Percentiles rank a stretch among this genome's conserved stretches.
Conservation (phyloP, 495 filamentous ascomycete species). For the Mytilinidion resinicola region DNA sequence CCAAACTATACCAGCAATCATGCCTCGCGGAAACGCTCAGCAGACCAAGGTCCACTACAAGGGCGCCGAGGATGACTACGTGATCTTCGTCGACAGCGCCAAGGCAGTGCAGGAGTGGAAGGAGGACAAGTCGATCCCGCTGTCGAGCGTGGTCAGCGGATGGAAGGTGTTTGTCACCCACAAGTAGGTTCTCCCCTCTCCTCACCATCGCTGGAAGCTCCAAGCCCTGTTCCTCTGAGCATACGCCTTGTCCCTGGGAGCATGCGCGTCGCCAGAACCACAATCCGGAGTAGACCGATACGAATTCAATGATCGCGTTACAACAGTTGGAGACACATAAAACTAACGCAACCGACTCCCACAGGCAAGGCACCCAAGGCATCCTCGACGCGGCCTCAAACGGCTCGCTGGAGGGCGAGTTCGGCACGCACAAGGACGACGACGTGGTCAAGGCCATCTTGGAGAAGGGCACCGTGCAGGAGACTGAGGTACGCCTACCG, state of each 20-base stretch:
- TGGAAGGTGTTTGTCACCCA: constrained; percentile 90
- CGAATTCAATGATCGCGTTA: background rate
- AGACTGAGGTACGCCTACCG: constrained; percentile 29
- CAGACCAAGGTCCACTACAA: constrained; percentile 85
- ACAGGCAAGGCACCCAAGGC: constrained; percentile 82
- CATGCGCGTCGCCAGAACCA: too few relatives aligned
- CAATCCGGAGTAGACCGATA: background rate
- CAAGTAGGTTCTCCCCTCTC: constrained; percentile 60
- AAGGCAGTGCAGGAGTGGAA: constrained; percentile 74
- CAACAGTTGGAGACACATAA: background rate
- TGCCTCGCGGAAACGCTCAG: constrained; percentile 71
- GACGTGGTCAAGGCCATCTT: constrained; percentile 75
- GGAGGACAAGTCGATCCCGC: constrained; percentile 66
- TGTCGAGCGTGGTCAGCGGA: constrained; percentile 77
- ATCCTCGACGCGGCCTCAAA: constrained; percentile 70
- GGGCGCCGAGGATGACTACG: constrained; percentile 80
- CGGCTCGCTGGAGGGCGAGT: constrained; percentile 69
- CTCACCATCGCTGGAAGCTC: background rate
- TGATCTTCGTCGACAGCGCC: constrained; percentile 78
- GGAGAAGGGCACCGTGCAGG: constrained; percentile 51
- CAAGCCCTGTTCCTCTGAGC: constrained; percentile 1
- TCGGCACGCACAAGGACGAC: constrained; percentile 71
- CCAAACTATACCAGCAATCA: constrained; percentile 35
- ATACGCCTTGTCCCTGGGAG: constrained; percentile 3
- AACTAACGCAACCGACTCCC: constrained; percentile 2